Percentiles rank a stretch among this genome's conserved stretches.
Conservation (phyloP, 768 basidiomycete genomes). For the Chalciporus sphaerocephalus region DNA sequence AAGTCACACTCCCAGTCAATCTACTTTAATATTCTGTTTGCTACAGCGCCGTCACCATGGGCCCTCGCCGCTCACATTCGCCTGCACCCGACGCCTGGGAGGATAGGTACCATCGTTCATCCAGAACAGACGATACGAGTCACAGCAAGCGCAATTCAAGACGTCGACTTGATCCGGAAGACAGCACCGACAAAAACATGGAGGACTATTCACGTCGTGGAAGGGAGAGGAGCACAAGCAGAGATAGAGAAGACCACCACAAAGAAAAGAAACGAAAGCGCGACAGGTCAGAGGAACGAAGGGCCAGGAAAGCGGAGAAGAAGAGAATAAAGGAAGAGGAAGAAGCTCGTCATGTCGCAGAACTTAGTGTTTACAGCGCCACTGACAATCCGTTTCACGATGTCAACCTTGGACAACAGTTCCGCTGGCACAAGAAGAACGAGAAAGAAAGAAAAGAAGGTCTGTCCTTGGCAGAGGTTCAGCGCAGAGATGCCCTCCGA, state of each 20-base stretch:
- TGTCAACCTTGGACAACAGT: constrained; percentile 92
- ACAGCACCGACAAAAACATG: constrained; percentile 19
- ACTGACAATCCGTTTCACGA: constrained; percentile 99
- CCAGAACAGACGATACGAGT: constrained; percentile 30
- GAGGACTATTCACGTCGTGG: constrained; percentile 33
- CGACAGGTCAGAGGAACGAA: constrained; percentile 83
- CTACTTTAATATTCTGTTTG: no score
- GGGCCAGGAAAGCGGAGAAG: constrained; percentile 84
- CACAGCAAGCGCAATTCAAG: constrained; percentile 29
- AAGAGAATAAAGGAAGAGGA: constrained; percentile 79
- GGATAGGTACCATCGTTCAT: constrained; percentile 33
- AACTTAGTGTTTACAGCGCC: constrained; percentile 94
- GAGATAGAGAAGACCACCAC: constrained; percentile 28
- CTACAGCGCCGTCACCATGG: constrained; percentile 34
- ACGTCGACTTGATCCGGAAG: constrained; percentile 32
- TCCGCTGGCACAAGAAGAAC: constrained; percentile 98
- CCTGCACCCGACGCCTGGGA: constrained; percentile 26
- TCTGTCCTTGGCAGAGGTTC: constrained; percentile 70
- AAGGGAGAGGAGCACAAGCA: constrained; percentile 20
- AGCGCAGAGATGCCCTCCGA: constrained; percentile 72
- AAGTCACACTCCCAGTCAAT: no score
- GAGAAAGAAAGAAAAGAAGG: constrained; percentile 94
- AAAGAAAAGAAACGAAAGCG: constrained; percentile 63
- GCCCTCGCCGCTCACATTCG: constrained; percentile 46
- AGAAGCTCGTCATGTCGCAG: constrained; percentile 87